Base-by-base conservation (phyloP, 768 basidiomycete species). In the Trametes gibbosa region DNA sequence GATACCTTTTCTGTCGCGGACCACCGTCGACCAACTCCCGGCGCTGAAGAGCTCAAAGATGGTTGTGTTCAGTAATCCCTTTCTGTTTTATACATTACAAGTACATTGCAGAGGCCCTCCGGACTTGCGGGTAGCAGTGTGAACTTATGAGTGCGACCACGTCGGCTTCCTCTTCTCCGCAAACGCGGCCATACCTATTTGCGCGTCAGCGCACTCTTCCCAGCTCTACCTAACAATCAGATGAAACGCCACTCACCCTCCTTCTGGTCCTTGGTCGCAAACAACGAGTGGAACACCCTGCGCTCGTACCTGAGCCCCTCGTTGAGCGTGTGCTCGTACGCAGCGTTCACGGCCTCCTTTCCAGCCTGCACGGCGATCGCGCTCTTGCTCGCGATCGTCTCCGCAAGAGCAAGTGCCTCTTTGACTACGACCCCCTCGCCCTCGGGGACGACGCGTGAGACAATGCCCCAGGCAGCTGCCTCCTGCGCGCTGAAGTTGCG, bases 291-390 rank as follows among this genome's bases (percentile, higher is more conserved):
- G 87, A 98, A 98, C 42, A 95, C 75, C 62, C 93, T 79, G 61
- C 94, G 81, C 74, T 98, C 97, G 64, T 93, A 87, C 59, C 85
- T 80, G 65, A 98, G 71, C 0, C 96, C 97, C 68, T 97, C 90
- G 5, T 81, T 74, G 45, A 99, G 79, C 6, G 83, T 80, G 64
- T 92, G 72, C 66, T 99, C 94, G 64, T 86, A 89, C 21, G 93
- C 95, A 45, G 86, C 89, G 72, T 97, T 96, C 64, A 98, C 92
- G 3, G 90, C 92, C 74, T 98, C 96, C 76, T 99, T 98, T 34
- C 79, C 86, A 29, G 94, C 93, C 71, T 89, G 85, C 16, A 92
- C 87, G 23, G 92, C 87, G 52, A 98, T 74, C 59, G 81, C 83
- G 25, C 94, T 86, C 76, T 94, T 95, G 71, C 81, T 81, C 17